Conservation (phyloP, 305 asterid genomes). For the Fraxinus albicans region DNA sequence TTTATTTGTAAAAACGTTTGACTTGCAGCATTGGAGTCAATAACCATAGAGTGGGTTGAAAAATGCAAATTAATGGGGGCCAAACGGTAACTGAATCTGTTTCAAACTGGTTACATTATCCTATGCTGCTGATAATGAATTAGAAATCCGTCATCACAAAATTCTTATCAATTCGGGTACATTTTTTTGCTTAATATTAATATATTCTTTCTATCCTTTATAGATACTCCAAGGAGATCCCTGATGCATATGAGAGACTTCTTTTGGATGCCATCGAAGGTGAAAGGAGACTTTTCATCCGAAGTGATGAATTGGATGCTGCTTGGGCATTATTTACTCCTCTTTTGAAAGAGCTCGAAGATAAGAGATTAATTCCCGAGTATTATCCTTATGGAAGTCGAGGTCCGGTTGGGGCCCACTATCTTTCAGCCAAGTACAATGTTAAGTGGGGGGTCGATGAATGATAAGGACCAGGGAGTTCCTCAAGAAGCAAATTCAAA, state of each 20-base stretch:
- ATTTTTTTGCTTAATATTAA: background rate
- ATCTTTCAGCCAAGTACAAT: constrained; percentile 79
- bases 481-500: background rate
- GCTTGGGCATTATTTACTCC: constrained; percentile 97
- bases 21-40: no score
- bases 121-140: background rate
- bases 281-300: constrained; percentile 90
- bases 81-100: background rate
- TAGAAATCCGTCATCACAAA: background rate
- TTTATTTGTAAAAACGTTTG: no score
- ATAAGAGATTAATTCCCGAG: constrained; percentile 69
- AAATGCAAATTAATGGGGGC: no score
- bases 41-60: no score
- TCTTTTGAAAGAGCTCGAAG: constrained; percentile 73
- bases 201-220: background rate
- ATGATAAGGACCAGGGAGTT: background rate
- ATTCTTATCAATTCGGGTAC: background rate
- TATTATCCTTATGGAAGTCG: constrained; percentile 92
- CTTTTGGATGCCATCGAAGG: constrained; percentile 96
- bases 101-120: background rate
- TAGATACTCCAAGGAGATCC: constrained; percentile 91
- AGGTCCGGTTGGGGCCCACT: constrained; percentile 93
- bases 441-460: constrained; percentile 79
- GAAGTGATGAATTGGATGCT: constrained; percentile 94
- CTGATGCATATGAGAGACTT: constrained; percentile 94